A percentile compares a stretch with the other conserved stretches of the same genome.
Conservation (phyloP, 345 rosid genomes). For the Arabis alpina region DNA sequence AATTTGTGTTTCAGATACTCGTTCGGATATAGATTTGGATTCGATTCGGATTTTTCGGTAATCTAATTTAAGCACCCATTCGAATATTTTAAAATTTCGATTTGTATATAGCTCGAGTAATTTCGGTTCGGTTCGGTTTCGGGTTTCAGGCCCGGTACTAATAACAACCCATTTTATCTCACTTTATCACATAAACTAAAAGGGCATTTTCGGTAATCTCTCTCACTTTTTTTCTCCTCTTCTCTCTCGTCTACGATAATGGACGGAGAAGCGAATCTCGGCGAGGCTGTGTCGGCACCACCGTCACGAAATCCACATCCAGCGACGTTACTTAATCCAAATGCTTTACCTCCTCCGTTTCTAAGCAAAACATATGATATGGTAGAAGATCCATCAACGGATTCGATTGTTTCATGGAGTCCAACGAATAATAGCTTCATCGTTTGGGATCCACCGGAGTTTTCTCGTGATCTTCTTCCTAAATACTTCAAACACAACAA, state of each 20-base stretch:
- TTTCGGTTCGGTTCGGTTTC: too few relatives aligned
- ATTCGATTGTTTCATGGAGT: slow-evolving; percentile 84
- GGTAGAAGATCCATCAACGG: slow-evolving; percentile 86
- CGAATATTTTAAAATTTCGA: too few relatives aligned
- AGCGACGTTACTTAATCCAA: slow-evolving; percentile 50
- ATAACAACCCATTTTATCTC: too few relatives aligned
- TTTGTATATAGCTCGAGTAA: too few relatives aligned
- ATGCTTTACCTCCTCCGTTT: slow-evolving; percentile 74
- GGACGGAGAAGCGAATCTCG: slow-evolving; percentile 19
- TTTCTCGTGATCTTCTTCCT: slow-evolving; percentile 76
- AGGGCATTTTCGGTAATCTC: background rate
- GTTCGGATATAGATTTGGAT: too few relatives aligned
- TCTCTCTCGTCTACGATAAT: background rate
- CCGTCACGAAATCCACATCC: slow-evolving; percentile 46
- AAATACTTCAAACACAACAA: slow-evolving; percentile 90
- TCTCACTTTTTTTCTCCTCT: background rate
- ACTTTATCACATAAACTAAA: background rate
- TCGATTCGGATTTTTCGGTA: too few relatives aligned
- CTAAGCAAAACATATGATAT: slow-evolving; percentile 91
- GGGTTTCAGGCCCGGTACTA: too few relatives aligned
- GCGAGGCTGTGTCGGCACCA: slow-evolving; percentile 40
- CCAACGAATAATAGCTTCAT: slow-evolving; percentile 76
- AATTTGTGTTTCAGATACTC: too few relatives aligned
- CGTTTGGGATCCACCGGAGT: slow-evolving; percentile 91
- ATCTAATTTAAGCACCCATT: too few relatives aligned